Percentiles rank a stretch among this genome's conserved stretches.
phyloP scores from a whole-genome alignment of 2,329 filamentous ascomycete genomes.

The Sarocladiaceae sp. region DNA sequence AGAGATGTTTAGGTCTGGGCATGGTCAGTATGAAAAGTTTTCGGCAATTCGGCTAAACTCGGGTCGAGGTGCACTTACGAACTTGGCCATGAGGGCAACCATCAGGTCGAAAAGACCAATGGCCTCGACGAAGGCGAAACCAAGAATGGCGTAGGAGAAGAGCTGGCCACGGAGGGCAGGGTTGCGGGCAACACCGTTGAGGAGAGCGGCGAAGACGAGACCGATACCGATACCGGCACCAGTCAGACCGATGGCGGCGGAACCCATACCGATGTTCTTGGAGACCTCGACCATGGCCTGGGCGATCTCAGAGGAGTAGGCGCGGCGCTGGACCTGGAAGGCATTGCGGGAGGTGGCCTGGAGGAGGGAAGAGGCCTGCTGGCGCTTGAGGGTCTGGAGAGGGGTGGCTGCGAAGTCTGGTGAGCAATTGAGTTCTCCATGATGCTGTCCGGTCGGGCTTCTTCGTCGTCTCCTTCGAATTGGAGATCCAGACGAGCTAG shows the following conservation, averaged over 20 bases:
- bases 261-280: constrained; percentile 85
- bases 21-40: not conserved
- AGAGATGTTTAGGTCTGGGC: constrained; percentile 32
- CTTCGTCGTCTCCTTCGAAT: not conserved
- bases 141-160: constrained; percentile 92
- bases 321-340: constrained; percentile 60
- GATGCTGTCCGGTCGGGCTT: not conserved
- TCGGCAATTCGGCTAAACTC: not conserved
- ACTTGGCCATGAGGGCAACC: constrained; percentile 92
- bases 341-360: constrained; percentile 60
- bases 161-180: constrained; percentile 90
- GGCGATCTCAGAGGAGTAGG: constrained; percentile 85
- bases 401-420: constrained; percentile 41
- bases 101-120: constrained; percentile 85
- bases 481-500: not conserved
- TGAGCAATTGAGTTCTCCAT: not conserved
- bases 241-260: constrained; percentile 85
- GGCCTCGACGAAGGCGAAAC: constrained; percentile 92
- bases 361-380: constrained; percentile 60
- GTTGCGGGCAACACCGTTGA: constrained; percentile 89
- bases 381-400: constrained; percentile 71
- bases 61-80: constrained; percentile 48
- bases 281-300: constrained; percentile 84
- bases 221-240: constrained; percentile 94
- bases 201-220: constrained; percentile 85